These are phyloP conservation scores for Sequoiadendron giganteum DNA, from an alignment of 75 land plant species.

Conservation along the genomic window DNA sequence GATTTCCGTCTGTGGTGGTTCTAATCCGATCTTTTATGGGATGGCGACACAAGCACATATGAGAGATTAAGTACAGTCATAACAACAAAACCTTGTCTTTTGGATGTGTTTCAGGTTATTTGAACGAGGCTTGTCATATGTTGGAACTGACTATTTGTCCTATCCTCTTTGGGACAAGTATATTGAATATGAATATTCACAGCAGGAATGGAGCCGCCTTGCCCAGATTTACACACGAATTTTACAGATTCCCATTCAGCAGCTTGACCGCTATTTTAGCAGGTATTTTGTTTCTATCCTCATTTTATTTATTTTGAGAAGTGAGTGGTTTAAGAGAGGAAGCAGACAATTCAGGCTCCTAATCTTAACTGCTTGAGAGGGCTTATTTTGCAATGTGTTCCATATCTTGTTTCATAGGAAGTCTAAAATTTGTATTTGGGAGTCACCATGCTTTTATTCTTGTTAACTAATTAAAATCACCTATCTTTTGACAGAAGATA, in stretches of 20 bases:
- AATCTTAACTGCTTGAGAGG: background rate
- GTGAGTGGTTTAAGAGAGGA: background rate
- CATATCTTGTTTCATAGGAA: background rate
- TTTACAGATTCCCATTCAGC: constrained; percentile 80
- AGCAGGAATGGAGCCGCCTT: constrained; percentile 72
- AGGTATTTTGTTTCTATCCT: constrained; percentile 32
- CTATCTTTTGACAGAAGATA: background rate
- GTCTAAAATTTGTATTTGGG: background rate
- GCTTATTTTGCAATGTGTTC: background rate
- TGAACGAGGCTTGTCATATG: constrained; percentile 93
- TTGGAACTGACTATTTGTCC: constrained; percentile 91
- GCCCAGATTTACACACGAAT: constrained; percentile 86
- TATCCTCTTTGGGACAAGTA: constrained; percentile 93
- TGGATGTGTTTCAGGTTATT: constrained; percentile 69
- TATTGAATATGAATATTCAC: constrained; percentile 89
- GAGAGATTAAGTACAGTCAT: constrained; percentile 1
- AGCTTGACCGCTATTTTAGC: constrained; percentile 78
- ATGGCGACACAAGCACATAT: constrained; percentile 12
- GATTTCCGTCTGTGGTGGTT: constrained; percentile 24
- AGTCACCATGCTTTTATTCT: background rate
- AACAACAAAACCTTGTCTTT: constrained; percentile 8
- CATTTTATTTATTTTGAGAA: background rate
- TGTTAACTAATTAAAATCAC: background rate
- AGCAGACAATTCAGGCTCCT: background rate
- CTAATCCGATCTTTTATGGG: constrained; percentile 27